Conservation (phyloP, 345 rosid genomes). For the Bruguiera gymnorhiza region DNA sequence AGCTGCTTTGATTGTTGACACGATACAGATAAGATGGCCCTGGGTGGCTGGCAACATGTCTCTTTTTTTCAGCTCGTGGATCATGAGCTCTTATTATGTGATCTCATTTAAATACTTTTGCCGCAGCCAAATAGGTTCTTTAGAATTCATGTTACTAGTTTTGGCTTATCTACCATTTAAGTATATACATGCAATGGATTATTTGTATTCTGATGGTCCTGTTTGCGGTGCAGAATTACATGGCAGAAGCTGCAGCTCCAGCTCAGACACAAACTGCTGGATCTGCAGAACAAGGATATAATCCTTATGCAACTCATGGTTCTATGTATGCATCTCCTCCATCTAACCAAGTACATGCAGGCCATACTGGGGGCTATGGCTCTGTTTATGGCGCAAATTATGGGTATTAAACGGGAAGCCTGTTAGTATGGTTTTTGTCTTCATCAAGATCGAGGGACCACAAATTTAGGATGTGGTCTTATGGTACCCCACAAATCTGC, state of each 20-base stretch:
- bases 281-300: conserved; percentile 74
- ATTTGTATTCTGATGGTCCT: conserved; percentile 7
- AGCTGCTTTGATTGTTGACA: too few species aligned
- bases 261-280: conserved; percentile 54
- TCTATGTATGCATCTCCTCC: conserved; percentile 81
- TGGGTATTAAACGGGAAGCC: conserved; percentile 46
- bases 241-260: conserved; percentile 85
- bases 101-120: too few species aligned
- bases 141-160: too few species aligned
- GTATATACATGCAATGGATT: not conserved
- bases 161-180: too few species aligned
- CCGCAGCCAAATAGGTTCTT: too few species aligned
- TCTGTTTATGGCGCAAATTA: conserved; percentile 68
- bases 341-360: conserved; percentile 57
- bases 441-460: not conserved
- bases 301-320: conserved; percentile 75
- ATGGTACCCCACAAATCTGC: not conserved
- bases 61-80: too few species aligned
- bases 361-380: conserved; percentile 60
- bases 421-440: not conserved
- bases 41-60: too few species aligned
- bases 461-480: not conserved
- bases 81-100: too few species aligned
- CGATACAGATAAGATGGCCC: too few species aligned
- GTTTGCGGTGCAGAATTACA: conserved; percentile 71